phyloP scores from a whole-genome alignment of 805 yeast genomes.

The Metschnikowia similis region DNA sequence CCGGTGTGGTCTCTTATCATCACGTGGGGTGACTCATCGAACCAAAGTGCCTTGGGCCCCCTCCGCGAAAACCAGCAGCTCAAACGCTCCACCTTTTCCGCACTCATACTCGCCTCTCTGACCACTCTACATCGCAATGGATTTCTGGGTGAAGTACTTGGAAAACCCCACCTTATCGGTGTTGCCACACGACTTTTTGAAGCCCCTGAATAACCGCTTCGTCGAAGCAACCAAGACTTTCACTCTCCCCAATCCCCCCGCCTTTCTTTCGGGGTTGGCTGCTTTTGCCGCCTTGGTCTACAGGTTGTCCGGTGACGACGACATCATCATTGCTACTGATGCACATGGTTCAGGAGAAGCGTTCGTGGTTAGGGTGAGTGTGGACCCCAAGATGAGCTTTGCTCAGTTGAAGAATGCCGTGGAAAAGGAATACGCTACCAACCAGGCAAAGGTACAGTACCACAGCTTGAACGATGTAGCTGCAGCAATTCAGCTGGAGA shows the following conservation, averaged over 20 bases:
- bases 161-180: slow-evolving; percentile 82
- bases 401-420: slow-evolving; percentile 47
- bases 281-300: slow-evolving; percentile 66
- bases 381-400: slow-evolving; percentile 56
- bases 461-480: slow-evolving; percentile 53
- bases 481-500: slow-evolving; percentile 42
- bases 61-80: slow-evolving; percentile 3
- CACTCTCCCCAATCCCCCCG: slow-evolving; percentile 11
- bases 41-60: background rate
- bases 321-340: slow-evolving; percentile 79
- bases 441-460: slow-evolving; percentile 37
- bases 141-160: slow-evolving; percentile 59
- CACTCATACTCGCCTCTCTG: background rate
- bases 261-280: slow-evolving; percentile 56
- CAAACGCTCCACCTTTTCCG: background rate
- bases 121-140: slow-evolving; percentile 8
- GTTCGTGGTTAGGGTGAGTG: slow-evolving; percentile 58
- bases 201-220: slow-evolving; percentile 64
- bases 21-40: slow-evolving; percentile 13
- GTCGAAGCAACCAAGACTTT: slow-evolving; percentile 55
- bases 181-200: slow-evolving; percentile 81
- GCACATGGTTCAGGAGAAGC: slow-evolving; percentile 34
- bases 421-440: slow-evolving; percentile 34
- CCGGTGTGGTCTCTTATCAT: slow-evolving; percentile 5
- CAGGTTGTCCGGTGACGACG: slow-evolving; percentile 91